phyloP scores from a whole-genome alignment of 495 filamentous ascomycete genomes.

The Trichoderma gamsii region DNA sequence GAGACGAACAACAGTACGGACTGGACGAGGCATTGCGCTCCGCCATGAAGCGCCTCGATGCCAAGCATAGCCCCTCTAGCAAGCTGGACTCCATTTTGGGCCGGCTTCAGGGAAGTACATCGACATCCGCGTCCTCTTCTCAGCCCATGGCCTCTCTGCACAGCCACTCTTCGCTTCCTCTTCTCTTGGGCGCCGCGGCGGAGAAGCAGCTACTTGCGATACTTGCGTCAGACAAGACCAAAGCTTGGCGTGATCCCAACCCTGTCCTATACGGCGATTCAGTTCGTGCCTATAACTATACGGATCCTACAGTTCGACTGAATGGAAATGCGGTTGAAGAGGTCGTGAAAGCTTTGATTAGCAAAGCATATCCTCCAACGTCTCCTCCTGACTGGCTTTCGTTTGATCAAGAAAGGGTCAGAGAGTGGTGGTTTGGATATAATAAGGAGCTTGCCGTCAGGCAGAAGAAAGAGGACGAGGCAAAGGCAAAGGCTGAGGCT shows the following conservation, averaged over 20 bases:
- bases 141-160: not conserved
- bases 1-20: slow-evolving; percentile 22
- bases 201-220: slow-evolving; percentile 18
- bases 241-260: slow-evolving; percentile 29
- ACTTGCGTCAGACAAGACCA: slow-evolving; percentile 31
- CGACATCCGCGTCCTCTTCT: not conserved
- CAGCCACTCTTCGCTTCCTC: not conserved
- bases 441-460: slow-evolving; percentile 26
- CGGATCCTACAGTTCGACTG: slow-evolving; percentile 29
- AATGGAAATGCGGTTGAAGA: slow-evolving; percentile 28
- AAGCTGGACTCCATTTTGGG: slow-evolving; percentile 14
- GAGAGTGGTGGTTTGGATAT: slow-evolving; percentile 29
- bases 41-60: slow-evolving; percentile 22
- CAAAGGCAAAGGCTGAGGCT: slow-evolving; percentile 13
- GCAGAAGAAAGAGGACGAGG: slow-evolving; percentile 19
- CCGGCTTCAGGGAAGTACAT: not conserved
- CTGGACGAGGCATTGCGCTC: slow-evolving; percentile 15
- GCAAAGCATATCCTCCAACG: slow-evolving; percentile 27
- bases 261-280: slow-evolving; percentile 26
- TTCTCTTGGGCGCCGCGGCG: slow-evolving; percentile 1
- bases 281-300: slow-evolving; percentile 24
- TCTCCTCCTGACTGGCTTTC: slow-evolving; percentile 29
- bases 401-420: slow-evolving; percentile 21
- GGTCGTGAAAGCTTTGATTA: slow-evolving; percentile 25
- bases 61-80: slow-evolving; percentile 1